Base-by-base conservation (phyloP, 345 rosid species). In the Acer yangbiense region DNA sequence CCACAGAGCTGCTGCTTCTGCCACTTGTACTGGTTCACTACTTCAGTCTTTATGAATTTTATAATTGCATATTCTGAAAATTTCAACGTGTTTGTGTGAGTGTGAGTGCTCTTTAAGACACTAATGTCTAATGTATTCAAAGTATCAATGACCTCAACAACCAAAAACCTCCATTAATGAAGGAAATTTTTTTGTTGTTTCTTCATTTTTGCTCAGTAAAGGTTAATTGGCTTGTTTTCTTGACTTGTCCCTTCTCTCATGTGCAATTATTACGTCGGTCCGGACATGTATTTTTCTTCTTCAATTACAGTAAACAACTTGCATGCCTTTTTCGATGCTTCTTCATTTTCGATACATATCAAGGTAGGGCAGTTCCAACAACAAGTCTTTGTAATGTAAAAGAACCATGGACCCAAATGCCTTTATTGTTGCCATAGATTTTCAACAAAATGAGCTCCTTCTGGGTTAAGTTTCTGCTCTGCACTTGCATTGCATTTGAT, bases 291-390 rank as follows among this genome's bases (percentile, higher is more conserved):
- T 11, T 43, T 74, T 43, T 61, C 39, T 48, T 27, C 32, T 9
- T 39, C 41, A 74, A 74, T 74, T 46, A 63, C 61, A 16, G 9
- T 2, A 73, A 17, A 7, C 60, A 63, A 74, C 13, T 74, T 27
- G 41, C 69, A 17, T 60, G 46, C 18, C 41, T n/a, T 48, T 64
- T 74, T 48, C 27, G 2, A 63, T 11, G 61, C 18, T 6, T 9
- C 46, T 64, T 74, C 25, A 25, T 54, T 44, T 4, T 43, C 27
- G 62, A 9, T 10, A 5, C 58, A 63, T 46, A 41, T 52, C 17
- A 16, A 9, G 35, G 76, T 16, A 6, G 43, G 68, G 66, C 69
- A 63, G 44, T 58, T 61, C 18, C 57, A 55, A 55, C 76, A 20
- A 39, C 25, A 61, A 61, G 17, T 21, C 16, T 43, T 61, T 23